Base-by-base conservation (phyloP, 345 rosid species). In the Dipteronia sinensis region DNA sequence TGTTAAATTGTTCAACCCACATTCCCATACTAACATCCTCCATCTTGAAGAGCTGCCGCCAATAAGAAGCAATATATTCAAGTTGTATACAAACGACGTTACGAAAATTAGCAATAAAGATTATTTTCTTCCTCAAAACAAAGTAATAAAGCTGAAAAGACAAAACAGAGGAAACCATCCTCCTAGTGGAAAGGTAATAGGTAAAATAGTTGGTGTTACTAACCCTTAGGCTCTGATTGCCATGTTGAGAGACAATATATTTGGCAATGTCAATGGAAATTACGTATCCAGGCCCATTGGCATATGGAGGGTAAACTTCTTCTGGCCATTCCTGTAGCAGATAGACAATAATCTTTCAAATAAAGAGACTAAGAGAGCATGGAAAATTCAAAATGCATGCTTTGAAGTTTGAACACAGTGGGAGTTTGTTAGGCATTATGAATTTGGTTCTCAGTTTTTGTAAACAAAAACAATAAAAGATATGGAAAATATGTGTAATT, bases 11-110 rank as follows among this genome's bases (percentile, higher is more conserved):
- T 89, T 90, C 92, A 56, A 96, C 92, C 99, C 99, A 96, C 94
- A 92, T 84, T 82, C 99, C 98, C 98, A 96, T 94, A 78, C 98
- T 96, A 73, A 94, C 98, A 87, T 96, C 94, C 87, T 96, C 97
- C 99, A 96, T 96, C 91, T 91, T 96, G 86, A 96, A 96, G 49
- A 92, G 90, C 97, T 91, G 91, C 73, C 75, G 76, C 59, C 74
- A 82, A 10, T 63, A 47, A 10, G 29, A 64, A 80, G n/a, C n/a
- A 51, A 20, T 27, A 16, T 15, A 69, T 38, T 15, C 65, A 38
- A 78, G 44, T 68, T 25, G 40, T 31, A 1, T 19, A 61, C 15
- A 38, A 19, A 22, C 13, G 4, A 69, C 2, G 49, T 9, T 15
- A 44, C 51, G 31, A 9, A 53, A 9, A 12, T 25, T 40, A 12